Evolutionary conservation across 768 basidiomycete genomes (phyloP).

Genomic region (Chiua virens): DNA sequence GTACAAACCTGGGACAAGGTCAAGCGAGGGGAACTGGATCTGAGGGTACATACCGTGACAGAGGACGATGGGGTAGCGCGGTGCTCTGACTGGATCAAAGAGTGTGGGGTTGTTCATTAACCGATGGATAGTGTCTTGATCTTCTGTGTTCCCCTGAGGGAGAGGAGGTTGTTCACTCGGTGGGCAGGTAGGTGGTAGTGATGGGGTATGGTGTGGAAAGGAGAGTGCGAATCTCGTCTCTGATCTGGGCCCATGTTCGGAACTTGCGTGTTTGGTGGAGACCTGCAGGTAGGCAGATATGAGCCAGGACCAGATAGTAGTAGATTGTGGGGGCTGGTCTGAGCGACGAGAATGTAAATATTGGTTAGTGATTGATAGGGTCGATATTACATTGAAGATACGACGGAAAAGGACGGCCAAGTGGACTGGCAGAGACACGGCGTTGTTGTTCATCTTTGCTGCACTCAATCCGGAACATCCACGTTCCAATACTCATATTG

Average conservation of each 20-base stretch:
- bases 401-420: constrained; percentile 63
- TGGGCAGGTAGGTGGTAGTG: constrained; percentile 12
- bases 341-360: background rate
- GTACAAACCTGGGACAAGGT: constrained; percentile 66
- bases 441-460: constrained; percentile 36
- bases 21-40: background rate
- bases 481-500: background rate
- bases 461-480: too few species aligned
- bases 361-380: constrained; percentile 68
- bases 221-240: background rate
- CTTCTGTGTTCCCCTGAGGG: constrained; percentile 14
- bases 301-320: constrained; percentile 15
- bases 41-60: constrained; percentile 70
- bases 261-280: background rate
- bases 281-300: constrained; percentile 4
- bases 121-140: constrained; percentile 58
- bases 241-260: too few species aligned
- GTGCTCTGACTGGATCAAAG: constrained; percentile 72
- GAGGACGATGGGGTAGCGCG: constrained; percentile 90
- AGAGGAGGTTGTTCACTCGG: constrained; percentile 2
- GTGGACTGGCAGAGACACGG: constrained; percentile 52
- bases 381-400: constrained; percentile 65
- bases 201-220: background rate
- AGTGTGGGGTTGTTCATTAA: constrained; percentile 77
- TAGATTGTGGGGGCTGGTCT: background rate